These are phyloP conservation scores for Neurospora tetraspora DNA, from an alignment of 495 filamentous ascomycete species.

Conservation along the genomic window DNA sequence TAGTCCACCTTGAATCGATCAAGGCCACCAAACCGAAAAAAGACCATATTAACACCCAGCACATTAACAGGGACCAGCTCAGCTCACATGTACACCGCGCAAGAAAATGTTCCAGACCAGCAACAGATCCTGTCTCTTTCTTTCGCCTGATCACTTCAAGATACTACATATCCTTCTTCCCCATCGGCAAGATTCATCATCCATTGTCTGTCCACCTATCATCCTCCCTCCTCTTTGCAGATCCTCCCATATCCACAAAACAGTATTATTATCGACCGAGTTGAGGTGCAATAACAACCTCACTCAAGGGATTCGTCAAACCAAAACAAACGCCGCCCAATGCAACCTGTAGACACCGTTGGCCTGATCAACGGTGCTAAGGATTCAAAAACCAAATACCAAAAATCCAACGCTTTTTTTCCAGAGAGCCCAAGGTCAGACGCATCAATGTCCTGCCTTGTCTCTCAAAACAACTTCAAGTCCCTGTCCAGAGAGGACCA, in stretches of 20 bases:
- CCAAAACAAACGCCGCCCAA: conserved; percentile 12
- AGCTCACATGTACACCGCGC: neutral
- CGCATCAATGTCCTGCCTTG: neutral
- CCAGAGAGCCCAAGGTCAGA: neutral
- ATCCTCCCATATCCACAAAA: neutral
- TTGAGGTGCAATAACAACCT: neutral
- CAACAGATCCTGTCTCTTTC: neutral
- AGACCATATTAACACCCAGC: neutral
- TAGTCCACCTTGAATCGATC: neutral
- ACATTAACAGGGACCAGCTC: neutral
- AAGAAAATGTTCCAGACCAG: neutral
- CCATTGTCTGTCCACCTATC: neutral
- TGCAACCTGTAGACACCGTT: conserved; percentile 4
- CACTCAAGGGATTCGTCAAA: neutral
- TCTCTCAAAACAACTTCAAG: conserved; percentile 1
- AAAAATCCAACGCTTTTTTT: conserved; percentile 1
- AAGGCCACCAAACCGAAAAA: neutral
- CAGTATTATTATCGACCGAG: neutral
- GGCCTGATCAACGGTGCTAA: neutral
- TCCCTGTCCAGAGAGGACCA: conserved; percentile 2
- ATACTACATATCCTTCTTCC: neutral
- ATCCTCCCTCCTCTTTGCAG: neutral
- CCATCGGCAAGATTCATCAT: neutral
- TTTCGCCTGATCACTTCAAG: neutral
- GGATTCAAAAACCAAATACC: neutral